Evolutionary conservation across 1,139 yeast genomes (phyloP).

Genomic region (Blastobotrys ciferrii): DNA sequence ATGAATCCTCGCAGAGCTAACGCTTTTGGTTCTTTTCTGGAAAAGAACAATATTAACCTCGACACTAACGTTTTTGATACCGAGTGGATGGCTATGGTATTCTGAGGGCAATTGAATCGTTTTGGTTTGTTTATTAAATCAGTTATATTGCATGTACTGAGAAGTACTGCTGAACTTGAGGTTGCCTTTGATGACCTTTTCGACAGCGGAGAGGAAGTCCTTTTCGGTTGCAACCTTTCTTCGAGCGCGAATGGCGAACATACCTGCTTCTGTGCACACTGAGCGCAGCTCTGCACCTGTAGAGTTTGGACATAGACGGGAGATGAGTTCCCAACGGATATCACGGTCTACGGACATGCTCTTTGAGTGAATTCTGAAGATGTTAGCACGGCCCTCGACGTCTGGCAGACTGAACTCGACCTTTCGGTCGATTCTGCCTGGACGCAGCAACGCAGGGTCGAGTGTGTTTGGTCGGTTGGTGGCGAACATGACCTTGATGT

Average conservation of each 20-base stretch:
- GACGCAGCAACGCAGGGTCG: constrained; percentile 95
- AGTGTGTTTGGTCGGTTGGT: constrained; percentile 96
- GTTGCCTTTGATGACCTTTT: constrained; percentile 97
- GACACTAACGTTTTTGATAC: too few relatives aligned
- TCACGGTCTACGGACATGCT: constrained; percentile 96
- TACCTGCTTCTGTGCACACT: constrained; percentile 97
- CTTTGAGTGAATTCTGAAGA: constrained; percentile 93
- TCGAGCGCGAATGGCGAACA: constrained; percentile 98
- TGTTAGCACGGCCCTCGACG: constrained; percentile 94
- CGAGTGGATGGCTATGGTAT: too few relatives aligned
- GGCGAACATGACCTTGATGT: constrained; percentile 98
- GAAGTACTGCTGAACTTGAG: constrained; percentile 96
- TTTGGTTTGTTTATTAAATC: constrained; percentile 19
- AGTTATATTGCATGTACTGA: constrained; percentile 97
- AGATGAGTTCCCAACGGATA: constrained; percentile 96
- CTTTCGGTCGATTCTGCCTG: constrained; percentile 97
- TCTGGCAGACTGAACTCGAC: constrained; percentile 97
- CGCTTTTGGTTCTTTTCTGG: too few relatives aligned
- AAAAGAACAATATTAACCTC: too few relatives aligned
- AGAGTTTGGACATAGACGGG: constrained; percentile 94
- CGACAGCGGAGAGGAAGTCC: constrained; percentile 95
- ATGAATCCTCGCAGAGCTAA: too few relatives aligned
- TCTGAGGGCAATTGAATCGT: too few relatives aligned
- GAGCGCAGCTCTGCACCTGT: constrained; percentile 98
- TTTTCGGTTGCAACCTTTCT: constrained; percentile 97